Conservation (phyloP, 2,329 filamentous ascomycete genomes). For the Aspergillus calidoustus region DNA sequence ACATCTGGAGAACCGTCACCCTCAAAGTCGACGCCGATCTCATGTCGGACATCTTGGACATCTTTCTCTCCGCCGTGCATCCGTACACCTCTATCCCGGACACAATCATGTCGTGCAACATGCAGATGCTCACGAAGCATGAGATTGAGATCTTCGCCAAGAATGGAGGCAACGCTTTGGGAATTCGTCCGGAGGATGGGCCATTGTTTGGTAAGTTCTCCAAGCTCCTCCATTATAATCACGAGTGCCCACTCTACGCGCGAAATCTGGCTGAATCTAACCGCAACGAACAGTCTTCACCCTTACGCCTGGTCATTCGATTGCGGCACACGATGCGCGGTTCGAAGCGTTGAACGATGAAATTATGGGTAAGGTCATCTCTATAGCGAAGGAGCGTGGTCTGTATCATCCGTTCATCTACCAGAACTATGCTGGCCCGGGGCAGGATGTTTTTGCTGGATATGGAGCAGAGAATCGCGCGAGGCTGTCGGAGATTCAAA, state of each 20-base stretch:
- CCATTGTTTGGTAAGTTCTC: background rate
- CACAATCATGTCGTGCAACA: background rate
- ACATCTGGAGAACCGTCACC: background rate
- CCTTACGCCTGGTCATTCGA: background rate
- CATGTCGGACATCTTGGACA: background rate
- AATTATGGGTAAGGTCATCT: background rate
- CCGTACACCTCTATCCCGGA: background rate
- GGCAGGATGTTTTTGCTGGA: background rate
- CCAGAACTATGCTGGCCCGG: background rate
- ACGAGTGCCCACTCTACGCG: background rate
- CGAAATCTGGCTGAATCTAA: background rate
- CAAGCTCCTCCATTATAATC: too few species aligned
- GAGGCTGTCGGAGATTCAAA: background rate
- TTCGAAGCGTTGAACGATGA: background rate
- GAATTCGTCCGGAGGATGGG: background rate
- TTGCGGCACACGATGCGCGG: background rate
- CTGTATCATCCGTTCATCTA: background rate
- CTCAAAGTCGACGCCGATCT: background rate
- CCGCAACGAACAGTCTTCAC: background rate
- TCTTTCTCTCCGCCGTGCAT: background rate
- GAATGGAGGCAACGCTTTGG: constrained; percentile 3
- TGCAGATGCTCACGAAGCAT: constrained; percentile 2
- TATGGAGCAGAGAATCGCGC: background rate
- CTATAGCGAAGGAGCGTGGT: background rate
- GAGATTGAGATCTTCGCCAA: constrained; percentile 1